These are phyloP conservation scores for Zizania latifolia DNA, from an alignment of 176 grass and related monocot genomes.

Conservation along the genomic window DNA sequence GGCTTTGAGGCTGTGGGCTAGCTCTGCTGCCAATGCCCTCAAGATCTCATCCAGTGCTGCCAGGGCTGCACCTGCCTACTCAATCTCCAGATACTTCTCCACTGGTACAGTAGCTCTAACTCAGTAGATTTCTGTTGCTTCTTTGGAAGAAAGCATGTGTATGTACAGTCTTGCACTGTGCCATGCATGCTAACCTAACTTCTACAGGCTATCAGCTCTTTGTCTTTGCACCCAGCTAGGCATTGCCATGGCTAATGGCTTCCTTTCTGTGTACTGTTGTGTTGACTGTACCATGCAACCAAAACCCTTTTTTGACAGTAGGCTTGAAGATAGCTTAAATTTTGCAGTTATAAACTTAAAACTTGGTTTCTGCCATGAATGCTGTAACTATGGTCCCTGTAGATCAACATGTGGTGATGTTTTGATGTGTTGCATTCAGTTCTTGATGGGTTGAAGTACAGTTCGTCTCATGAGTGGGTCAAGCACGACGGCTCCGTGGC, in stretches of 20 bases:
- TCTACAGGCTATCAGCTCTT: not conserved
- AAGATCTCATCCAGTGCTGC: constrained; percentile 37
- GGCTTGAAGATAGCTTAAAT: no score
- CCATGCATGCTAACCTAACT: not conserved
- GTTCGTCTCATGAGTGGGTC: constrained; percentile 54
- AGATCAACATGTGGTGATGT: not conserved
- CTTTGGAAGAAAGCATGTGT: constrained; percentile 4
- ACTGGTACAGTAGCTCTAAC: constrained; percentile 39
- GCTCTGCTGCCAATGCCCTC: constrained; percentile 60
- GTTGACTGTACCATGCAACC: not conserved
- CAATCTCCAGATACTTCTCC: constrained; percentile 58
- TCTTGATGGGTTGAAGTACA: constrained; percentile 53
- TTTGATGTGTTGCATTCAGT: constrained; percentile 37
- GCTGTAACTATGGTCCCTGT: not conserved
- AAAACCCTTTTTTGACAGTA: no score
- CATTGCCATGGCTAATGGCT: not conserved
- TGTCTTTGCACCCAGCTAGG: not conserved
- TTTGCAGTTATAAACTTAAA: no score
- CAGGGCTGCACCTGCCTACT: constrained; percentile 31
- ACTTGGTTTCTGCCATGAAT: not conserved
- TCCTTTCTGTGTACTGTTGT: not conserved
- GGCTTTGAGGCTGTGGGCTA: constrained; percentile 54
- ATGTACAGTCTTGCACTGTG: constrained; percentile 1
- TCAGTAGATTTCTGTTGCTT: not conserved
- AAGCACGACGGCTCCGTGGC: constrained; percentile 59